phyloP scores from a whole-genome alignment of 805 yeast species.

The Millerago galiae region DNA sequence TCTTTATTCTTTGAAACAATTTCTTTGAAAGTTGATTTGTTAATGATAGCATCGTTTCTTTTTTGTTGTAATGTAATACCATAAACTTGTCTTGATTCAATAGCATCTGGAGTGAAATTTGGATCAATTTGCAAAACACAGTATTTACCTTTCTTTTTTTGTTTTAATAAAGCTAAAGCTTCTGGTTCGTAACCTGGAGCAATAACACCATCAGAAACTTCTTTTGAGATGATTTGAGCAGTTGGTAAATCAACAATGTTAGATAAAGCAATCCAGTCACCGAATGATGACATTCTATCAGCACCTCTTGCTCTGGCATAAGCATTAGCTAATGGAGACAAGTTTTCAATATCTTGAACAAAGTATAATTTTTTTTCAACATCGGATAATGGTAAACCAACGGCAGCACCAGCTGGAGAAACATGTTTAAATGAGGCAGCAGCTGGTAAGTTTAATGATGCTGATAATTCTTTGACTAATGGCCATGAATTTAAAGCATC shows the following conservation, averaged over 20 bases:
- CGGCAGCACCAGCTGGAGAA: constrained; percentile 98
- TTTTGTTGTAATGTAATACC: constrained; percentile 95
- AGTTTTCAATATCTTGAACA: constrained; percentile 88
- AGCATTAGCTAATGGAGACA: constrained; percentile 95
- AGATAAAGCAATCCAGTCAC: constrained; percentile 96
- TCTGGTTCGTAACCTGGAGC: constrained; percentile 95
- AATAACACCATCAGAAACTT: constrained; percentile 97
- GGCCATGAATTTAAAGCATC: constrained; percentile 99
- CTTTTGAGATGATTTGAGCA: constrained; percentile 94
- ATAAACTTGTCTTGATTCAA: constrained; percentile 92
- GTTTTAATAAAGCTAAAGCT: constrained; percentile 80
- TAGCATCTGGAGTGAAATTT: constrained; percentile 70
- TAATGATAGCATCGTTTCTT: constrained; percentile 96
- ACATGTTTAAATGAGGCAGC: constrained; percentile 99
- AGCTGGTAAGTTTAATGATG: constrained; percentile 91
- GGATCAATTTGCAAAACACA: constrained; percentile 96
- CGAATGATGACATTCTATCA: constrained; percentile 98
- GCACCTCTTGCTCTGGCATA: constrained; percentile 99
- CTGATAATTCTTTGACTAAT: constrained; percentile 91
- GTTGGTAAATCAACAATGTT: constrained; percentile 95
- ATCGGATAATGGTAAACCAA: constrained; percentile 88
- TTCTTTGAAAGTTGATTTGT: constrained; percentile 84
- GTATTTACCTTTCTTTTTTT: constrained; percentile 97
- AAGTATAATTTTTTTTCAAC: constrained; percentile 93
- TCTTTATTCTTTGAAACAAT: constrained; percentile 81